Evolutionary conservation across 139 green algal species (phyloP).

Genomic region (Micractinium conductrix): DNA sequence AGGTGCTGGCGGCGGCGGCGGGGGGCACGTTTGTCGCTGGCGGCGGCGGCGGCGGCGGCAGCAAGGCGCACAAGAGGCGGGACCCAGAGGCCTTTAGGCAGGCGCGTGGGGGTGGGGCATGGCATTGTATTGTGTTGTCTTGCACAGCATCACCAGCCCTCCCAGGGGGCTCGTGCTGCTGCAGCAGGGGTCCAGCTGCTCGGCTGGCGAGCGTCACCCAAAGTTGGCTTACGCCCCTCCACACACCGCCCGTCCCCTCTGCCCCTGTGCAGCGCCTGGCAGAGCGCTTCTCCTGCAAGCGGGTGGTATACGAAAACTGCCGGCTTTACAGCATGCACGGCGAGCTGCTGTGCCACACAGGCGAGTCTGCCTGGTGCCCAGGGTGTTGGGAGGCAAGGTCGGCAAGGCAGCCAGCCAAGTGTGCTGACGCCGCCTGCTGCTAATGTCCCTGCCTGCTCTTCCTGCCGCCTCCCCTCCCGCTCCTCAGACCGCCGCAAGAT

Average conservation of each 20-base stretch:
- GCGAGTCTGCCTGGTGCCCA: background rate
- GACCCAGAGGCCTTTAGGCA: slow-evolving; percentile 33
- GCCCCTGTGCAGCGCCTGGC: slow-evolving; percentile 47
- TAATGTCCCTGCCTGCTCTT: background rate
- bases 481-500: slow-evolving; percentile 51
- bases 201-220: too few species aligned
- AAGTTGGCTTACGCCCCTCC: too few species aligned
- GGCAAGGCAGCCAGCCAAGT: too few species aligned
- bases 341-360: slow-evolving; percentile 74
- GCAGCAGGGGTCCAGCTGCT: too few species aligned
- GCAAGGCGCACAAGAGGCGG: background rate
- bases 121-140: too few species aligned
- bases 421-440: background rate
- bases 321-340: slow-evolving; percentile 73
- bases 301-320: slow-evolving; percentile 83
- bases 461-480: background rate
- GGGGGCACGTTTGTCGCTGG: background rate
- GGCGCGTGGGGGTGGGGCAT: too few species aligned
- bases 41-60: background rate
- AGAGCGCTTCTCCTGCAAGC: slow-evolving; percentile 67
- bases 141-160: too few species aligned
- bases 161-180: too few species aligned
- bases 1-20: slow-evolving; percentile 1
- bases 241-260: too few species aligned
- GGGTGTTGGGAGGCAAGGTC: background rate